Evolutionary conservation across 2,329 filamentous ascomycete species (phyloP).

Genomic region (Colletotrichum liriopes): DNA sequence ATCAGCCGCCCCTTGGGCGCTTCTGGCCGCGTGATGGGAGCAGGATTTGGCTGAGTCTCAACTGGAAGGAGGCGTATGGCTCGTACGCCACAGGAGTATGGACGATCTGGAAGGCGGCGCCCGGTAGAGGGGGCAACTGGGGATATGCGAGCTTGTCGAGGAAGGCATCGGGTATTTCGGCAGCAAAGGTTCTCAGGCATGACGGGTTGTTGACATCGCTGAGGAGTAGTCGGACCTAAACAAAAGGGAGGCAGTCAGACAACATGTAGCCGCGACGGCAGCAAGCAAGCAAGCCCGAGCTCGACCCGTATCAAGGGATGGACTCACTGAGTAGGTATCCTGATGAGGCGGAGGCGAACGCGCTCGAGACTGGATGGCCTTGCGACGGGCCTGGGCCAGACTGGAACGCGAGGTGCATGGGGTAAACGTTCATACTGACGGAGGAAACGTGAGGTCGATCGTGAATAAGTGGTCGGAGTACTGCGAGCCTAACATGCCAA

Average conservation of each 20-base stretch:
- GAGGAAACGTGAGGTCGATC: too few species aligned
- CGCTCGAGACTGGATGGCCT: neutral
- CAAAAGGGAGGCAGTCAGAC: neutral
- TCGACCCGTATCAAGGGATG: neutral
- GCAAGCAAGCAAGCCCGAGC: neutral
- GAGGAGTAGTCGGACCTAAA: slow-evolving; percentile 7
- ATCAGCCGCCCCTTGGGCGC: too few species aligned
- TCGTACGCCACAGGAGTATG: neutral
- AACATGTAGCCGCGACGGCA: neutral
- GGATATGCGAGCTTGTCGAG: slow-evolving; percentile 14
- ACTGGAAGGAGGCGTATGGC: slow-evolving; percentile 15
- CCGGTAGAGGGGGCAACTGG: neutral
- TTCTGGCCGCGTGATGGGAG: too few species aligned
- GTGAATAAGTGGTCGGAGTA: too few species aligned
- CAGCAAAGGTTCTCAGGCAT: neutral
- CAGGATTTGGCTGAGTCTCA: too few species aligned
- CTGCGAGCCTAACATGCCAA: too few species aligned
- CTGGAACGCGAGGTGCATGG: too few species aligned
- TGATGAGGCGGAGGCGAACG: neutral
- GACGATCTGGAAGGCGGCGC: slow-evolving; percentile 6
- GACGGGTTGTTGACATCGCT: slow-evolving; percentile 10
- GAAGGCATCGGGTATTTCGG: slow-evolving; percentile 10
- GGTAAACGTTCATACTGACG: too few species aligned
- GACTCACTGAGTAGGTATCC: neutral
- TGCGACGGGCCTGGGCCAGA: slow-evolving; percentile 1